Conservation (phyloP, 2,329 filamentous ascomycete species). For the Penicillium frequentans region DNA sequence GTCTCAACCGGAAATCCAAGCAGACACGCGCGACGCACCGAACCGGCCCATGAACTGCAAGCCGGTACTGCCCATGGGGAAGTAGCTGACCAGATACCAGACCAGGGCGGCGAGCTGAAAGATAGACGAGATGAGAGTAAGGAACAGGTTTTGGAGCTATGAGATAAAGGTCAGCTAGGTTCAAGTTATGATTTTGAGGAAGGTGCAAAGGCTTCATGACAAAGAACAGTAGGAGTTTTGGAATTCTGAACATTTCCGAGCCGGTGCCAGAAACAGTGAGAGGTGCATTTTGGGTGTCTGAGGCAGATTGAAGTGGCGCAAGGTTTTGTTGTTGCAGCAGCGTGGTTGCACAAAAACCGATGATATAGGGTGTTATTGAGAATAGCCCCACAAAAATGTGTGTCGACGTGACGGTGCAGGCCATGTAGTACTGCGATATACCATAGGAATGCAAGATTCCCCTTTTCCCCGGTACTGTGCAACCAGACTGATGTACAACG, state of each 20-base stretch:
- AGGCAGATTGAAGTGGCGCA: neutral
- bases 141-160: conserved; percentile 77
- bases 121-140: conserved; percentile 82
- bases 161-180: neutral
- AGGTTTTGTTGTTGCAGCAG: neutral
- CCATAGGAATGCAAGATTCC: conserved; percentile 20
- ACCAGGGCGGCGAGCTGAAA: conserved; percentile 78
- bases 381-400: neutral
- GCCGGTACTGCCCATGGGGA: conserved; percentile 91
- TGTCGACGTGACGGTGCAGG: conserved; percentile 4
- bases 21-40: conserved; percentile 76
- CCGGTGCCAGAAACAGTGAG: conserved; percentile 11
- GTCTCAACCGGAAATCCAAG: conserved; percentile 77
- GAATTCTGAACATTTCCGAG: neutral
- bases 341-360: conserved; percentile 7
- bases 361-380: conserved; percentile 9
- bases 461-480: conserved; percentile 15
- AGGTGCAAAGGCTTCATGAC: conserved; percentile 4
- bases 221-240: neutral
- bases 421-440: conserved; percentile 18
- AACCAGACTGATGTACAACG: conserved; percentile 12
- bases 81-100: conserved; percentile 97
- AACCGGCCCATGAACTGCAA: conserved; percentile 83
- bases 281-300: conserved; percentile 7
- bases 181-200: neutral